These are phyloP conservation scores for Colletotrichum sp. DNA, from an alignment of 2,329 filamentous ascomycete genomes.

Conservation along the genomic window DNA sequence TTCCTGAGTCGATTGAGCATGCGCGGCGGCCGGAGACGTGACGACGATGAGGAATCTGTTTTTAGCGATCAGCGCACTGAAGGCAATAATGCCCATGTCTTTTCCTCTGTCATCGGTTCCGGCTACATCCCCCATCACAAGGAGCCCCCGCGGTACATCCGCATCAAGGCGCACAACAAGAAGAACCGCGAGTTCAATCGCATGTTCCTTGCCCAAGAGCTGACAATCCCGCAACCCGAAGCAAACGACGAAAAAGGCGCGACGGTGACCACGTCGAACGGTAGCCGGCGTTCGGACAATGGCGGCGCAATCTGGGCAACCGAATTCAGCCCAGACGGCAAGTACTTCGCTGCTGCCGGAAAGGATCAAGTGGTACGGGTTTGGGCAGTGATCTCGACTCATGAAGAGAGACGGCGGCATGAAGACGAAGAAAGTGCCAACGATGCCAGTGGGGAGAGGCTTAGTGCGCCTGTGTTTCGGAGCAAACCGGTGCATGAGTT, in stretches of 20 bases:
- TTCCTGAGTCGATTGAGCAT: conserved; percentile 85
- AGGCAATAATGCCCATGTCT: conserved; percentile 82
- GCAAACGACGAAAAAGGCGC: conserved; percentile 31
- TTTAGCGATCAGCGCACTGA: conserved; percentile 72
- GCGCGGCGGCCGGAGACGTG: conserved; percentile 76
- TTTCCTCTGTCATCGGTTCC: conserved; percentile 75
- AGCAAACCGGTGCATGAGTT: conserved; percentile 81
- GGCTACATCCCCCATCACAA: conserved; percentile 85
- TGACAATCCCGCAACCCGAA: conserved; percentile 45
- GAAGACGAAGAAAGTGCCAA: conserved; percentile 67
- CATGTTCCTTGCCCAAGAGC: conserved; percentile 89
- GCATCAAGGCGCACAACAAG: conserved; percentile 81
- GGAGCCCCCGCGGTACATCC: conserved; percentile 89
- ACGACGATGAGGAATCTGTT: conserved; percentile 73
- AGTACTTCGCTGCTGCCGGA: conserved; percentile 89
- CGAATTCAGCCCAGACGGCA: conserved; percentile 92
- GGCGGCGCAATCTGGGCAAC: conserved; percentile 84
- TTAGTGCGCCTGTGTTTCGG: conserved; percentile 91
- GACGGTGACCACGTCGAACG: conserved; percentile 38
- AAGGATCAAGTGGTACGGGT: conserved; percentile 86
- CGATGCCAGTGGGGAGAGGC: conserved; percentile 60
- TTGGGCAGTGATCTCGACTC: conserved; percentile 85
- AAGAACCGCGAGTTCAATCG: conserved; percentile 82
- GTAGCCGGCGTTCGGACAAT: conserved; percentile 23
- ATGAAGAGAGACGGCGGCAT: conserved; percentile 77